Base-by-base conservation (phyloP, 371 early-diverging fungal species). In the Rhizomucor pusillus region DNA sequence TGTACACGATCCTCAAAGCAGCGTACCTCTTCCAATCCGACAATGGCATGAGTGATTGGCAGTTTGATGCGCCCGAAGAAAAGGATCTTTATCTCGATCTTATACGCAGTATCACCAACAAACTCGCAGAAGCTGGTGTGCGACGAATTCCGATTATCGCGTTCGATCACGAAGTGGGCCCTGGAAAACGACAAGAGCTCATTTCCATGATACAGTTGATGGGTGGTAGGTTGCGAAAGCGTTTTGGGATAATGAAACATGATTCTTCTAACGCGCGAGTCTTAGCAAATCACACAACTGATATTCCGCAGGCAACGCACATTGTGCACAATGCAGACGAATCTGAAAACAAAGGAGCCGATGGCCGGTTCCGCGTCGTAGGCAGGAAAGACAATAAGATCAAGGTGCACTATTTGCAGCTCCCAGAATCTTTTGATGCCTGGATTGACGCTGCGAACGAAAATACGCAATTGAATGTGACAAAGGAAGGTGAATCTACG, bases 371-470 rank as follows among this genome's bases (percentile, higher is more conserved):
- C 54, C 62, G 34, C 54, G 56, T 44, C 48, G 69, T 23, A 66
- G 65, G 22, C 69, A 74, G 47, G 69, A 74, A 58, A 69, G 62
- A 69, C 65, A 57, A 73, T 72, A 22, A 73, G 66, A 50, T 74
- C 75, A 37, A 16, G 0, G 70, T 91, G 1, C 92, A 91, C 60
- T 85, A 84, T 75, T 72, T 85, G 75, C 81, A 84, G 53, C 76
- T 84, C 43, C 92, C 92, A 4, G 89, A 86, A 56, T 90, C 92
- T 2, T 81, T 83, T 59, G 88, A 91, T 53, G 68, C 71, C 19
- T 87, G 87, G 84, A 65, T 86, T 12, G 57, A 75, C 14, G 65
- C 78, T 18, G 68, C 67, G 50, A 55, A 79, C 14, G 77, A 81
- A 36, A 47, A 52, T 40, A 43, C 35, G 43, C 50, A 56, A 34